Evolutionary conservation across 768 basidiomycete genomes (phyloP).

Genomic region (Termitomyces sp.): DNA sequence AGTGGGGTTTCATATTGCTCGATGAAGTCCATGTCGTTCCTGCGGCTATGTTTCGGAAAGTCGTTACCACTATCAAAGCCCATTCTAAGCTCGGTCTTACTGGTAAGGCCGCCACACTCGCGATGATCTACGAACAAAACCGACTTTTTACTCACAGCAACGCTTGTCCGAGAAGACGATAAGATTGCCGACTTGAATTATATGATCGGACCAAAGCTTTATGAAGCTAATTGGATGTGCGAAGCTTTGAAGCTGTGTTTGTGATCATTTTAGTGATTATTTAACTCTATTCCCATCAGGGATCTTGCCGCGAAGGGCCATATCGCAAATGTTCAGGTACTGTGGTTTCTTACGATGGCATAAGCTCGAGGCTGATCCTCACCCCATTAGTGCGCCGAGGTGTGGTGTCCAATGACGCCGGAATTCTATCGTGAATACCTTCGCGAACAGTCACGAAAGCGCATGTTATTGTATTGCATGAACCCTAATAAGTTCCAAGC

Average conservation of each 20-base stretch:
- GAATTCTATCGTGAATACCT: constrained; percentile 99
- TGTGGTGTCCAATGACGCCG: constrained; percentile 99
- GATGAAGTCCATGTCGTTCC: constrained; percentile 99
- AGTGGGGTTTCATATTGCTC: constrained; percentile 97
- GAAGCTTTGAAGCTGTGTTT: constrained; percentile 13
- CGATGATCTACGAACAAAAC: not conserved
- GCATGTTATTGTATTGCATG: constrained; percentile 98
- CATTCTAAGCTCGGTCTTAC: constrained; percentile 98
- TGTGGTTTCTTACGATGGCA: not conserved
- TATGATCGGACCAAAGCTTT: constrained; percentile 98
- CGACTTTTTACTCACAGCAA: constrained; percentile 50
- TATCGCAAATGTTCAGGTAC: constrained; percentile 98
- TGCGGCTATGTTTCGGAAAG: constrained; percentile 96
- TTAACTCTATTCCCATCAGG: constrained; percentile 25
- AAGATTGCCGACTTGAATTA: constrained; percentile 98
- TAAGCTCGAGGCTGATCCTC: constrained; percentile 6
- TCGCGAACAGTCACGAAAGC: constrained; percentile 85
- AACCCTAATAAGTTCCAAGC: constrained; percentile 99
- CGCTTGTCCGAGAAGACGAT: constrained; percentile 97
- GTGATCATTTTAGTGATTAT: constrained; percentile 12
- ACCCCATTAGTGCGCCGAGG: constrained; percentile 83
- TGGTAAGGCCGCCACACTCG: constrained; percentile 41
- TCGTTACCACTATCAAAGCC: constrained; percentile 97
- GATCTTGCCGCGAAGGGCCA: constrained; percentile 98
- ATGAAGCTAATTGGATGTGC: constrained; percentile 99